Conservation (phyloP, 2,329 filamentous ascomycete species). For the Aspergillus texensis region DNA sequence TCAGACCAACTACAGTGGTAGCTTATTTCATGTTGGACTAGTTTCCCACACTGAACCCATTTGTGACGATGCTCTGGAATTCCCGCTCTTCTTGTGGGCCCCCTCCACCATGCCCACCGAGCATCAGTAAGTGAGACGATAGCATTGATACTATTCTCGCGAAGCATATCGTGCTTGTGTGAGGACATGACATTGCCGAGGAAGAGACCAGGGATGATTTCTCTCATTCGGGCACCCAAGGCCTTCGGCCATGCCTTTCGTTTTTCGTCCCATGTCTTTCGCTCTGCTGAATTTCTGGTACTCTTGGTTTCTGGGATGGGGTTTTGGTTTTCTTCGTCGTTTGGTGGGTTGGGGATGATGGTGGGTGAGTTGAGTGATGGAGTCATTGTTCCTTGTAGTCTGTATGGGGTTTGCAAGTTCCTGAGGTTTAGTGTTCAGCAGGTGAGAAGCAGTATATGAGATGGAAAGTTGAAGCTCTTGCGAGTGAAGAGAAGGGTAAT, state of each 20-base stretch:
- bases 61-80: constrained; percentile 28
- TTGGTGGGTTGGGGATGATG: no score
- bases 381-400: no score
- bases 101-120: constrained; percentile 26
- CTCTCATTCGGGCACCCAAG: constrained; percentile 20
- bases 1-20: no score
- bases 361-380: no score
- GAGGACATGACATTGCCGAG: constrained; percentile 29
- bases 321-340: no score
- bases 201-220: constrained; percentile 30
- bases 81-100: constrained; percentile 20
- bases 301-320: no score
- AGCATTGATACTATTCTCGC: constrained; percentile 24
- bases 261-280: constrained; percentile 6
- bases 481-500: no score
- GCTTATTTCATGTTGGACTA: no score
- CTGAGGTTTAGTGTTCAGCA: no score
- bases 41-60: constrained; percentile 22
- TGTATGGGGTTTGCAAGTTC: no score
- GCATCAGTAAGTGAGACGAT: constrained; percentile 27
- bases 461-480: no score
- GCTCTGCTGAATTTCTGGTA: not conserved
- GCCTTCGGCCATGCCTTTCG: constrained; percentile 24
- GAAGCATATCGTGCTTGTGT: constrained; percentile 24
- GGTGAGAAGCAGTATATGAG: no score